These are phyloP conservation scores for Ophiocordyceps unilateralis DNA, from an alignment of 2,329 filamentous ascomycete genomes.

Conservation along the genomic window DNA sequence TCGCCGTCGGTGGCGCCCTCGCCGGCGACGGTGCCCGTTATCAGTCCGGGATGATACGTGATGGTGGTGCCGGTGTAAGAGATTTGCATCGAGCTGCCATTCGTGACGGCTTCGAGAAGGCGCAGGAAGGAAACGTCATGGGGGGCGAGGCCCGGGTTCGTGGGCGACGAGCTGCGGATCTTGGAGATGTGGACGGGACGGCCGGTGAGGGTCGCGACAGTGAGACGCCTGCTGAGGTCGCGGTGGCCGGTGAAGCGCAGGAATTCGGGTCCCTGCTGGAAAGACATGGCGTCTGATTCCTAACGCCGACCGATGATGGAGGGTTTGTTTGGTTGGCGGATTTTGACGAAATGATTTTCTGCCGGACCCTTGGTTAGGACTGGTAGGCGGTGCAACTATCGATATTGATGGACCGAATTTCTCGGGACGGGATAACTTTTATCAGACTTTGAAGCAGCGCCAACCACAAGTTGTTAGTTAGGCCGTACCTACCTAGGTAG, in stretches of 20 bases:
- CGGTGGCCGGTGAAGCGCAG: conserved; percentile 73
- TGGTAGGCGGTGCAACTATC: conserved; percentile 19
- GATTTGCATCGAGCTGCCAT: conserved; percentile 88
- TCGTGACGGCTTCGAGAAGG: conserved; percentile 85
- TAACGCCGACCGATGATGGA: not conserved
- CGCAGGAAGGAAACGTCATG: conserved; percentile 94
- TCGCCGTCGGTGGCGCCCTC: conserved; percentile 54
- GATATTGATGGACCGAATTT: conserved; percentile 13
- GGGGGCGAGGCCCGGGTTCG: conserved; percentile 72
- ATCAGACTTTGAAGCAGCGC: not conserved
- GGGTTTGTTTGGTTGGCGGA: not conserved
- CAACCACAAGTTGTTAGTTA: not conserved
- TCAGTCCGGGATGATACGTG: conserved; percentile 79
- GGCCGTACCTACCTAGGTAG: too few species aligned
- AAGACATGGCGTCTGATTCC: conserved; percentile 14
- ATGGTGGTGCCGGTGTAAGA: conserved; percentile 91
- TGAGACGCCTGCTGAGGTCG: conserved; percentile 65
- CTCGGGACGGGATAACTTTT: not conserved
- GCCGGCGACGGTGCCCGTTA: conserved; percentile 68
- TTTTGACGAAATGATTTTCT: conserved; percentile 20
- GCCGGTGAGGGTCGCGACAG: conserved; percentile 82
- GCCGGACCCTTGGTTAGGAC: conserved; percentile 7
- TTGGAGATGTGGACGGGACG: conserved; percentile 80
- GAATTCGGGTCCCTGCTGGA: conserved; percentile 27
- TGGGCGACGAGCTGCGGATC: conserved; percentile 75